These are phyloP conservation scores for Ceratocystis papillata DNA, from an alignment of 2,329 filamentous ascomycete genomes.

Conservation along the genomic window DNA sequence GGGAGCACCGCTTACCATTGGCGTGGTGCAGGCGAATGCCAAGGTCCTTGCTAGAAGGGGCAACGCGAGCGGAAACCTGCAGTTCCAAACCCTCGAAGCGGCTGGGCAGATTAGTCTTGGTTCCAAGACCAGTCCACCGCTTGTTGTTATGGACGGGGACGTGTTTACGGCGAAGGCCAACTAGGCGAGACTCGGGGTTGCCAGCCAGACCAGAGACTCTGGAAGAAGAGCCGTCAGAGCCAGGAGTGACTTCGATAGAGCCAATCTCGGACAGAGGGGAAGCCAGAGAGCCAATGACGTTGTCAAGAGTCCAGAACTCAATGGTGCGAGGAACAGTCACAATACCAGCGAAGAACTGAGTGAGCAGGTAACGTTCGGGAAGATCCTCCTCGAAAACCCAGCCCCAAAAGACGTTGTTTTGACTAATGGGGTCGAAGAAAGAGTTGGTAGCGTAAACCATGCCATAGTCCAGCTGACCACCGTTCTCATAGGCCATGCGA, in stretches of 20 bases:
- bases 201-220: constrained; percentile 18
- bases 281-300: constrained; percentile 18
- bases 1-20: constrained; percentile 17
- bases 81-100: constrained; percentile 19
- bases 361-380: constrained; percentile 13
- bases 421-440: constrained; percentile 25
- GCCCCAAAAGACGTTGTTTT: constrained; percentile 15
- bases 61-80: constrained; percentile 11
- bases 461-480: constrained; percentile 26
- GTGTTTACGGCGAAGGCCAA: constrained; percentile 19
- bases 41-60: constrained; percentile 15
- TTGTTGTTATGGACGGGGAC: constrained; percentile 15
- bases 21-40: constrained; percentile 21
- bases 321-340: constrained; percentile 19
- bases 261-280: constrained; percentile 16
- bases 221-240: constrained; percentile 8
- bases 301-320: constrained; percentile 18
- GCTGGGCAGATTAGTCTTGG: constrained; percentile 20
- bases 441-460: constrained; percentile 27
- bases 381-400: constrained; percentile 22
- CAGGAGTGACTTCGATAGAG: constrained; percentile 16
- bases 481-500: constrained; percentile 17
- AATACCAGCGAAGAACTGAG: constrained; percentile 21
- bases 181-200: constrained; percentile 15
- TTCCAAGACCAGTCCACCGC: constrained; percentile 22